Conservation (phyloP, 2,329 filamentous ascomycete genomes). For the Blumeria graminis region DNA sequence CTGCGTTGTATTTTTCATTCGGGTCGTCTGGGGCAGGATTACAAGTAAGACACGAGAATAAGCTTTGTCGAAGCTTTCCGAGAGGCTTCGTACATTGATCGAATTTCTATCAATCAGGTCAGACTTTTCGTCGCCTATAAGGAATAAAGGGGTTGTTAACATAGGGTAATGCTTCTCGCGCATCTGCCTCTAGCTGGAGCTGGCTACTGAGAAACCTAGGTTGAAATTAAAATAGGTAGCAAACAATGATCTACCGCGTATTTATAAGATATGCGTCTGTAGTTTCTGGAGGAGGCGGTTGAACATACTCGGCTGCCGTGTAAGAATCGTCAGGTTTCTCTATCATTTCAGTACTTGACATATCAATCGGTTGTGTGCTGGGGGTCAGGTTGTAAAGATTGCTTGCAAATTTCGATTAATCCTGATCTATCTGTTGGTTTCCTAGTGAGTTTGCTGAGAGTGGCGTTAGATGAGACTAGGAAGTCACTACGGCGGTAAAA, state of each 20-base stretch:
- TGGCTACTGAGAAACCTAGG: slow-evolving; percentile 67
- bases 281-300: not conserved
- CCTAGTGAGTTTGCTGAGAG: no score
- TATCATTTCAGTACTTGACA: slow-evolving; percentile 10
- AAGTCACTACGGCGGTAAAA: no score
- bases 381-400: not conserved
- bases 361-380: not conserved
- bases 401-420: no score
- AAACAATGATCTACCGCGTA: not conserved
- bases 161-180: slow-evolving; percentile 82
- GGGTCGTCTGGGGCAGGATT: slow-evolving; percentile 48
- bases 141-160: slow-evolving; percentile 24
- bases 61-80: slow-evolving; percentile 61
- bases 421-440: no score
- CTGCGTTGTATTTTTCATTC: slow-evolving; percentile 40
- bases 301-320: slow-evolving; percentile 21
- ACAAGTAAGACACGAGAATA: slow-evolving; percentile 88
- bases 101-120: slow-evolving; percentile 41
- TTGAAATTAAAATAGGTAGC: not conserved
- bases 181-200: slow-evolving; percentile 78
- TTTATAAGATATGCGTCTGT: not conserved
- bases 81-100: slow-evolving; percentile 81
- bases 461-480: no score
- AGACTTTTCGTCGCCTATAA: not conserved
- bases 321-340: slow-evolving; percentile 28